Evolutionary conservation across 768 basidiomycete genomes (phyloP), one percentile per base, ranked within the genome.

Genomic region (Lyophyllum shimeji): DNA sequence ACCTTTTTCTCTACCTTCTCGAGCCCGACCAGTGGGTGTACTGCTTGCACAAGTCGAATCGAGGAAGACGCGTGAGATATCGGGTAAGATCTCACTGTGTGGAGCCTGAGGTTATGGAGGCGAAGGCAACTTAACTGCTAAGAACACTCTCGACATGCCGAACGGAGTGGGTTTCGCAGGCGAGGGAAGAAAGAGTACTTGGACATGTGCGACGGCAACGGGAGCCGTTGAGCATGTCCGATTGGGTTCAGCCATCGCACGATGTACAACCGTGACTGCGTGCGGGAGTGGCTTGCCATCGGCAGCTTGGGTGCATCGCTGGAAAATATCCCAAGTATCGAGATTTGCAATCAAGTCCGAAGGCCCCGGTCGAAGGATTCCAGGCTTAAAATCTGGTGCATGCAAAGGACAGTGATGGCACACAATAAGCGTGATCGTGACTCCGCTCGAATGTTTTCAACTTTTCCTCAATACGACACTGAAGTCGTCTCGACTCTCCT

Each of bases 171-270:
- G 17, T 33, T 58, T 15, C 47, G 48, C 25, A 37, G 25, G 29
- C 24, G 15, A n/a, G n/a, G n/a, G 42, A 20, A 24, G 13, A 40
- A 37, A 15, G 20, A 33, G 27, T 23, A 13, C 49, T 8, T 17
- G 33, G 40, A 13, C 0, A 31, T 17, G 20, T 37, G 46, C 62
- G 57, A 58, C 52, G 57, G 55, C 40, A 59, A 42, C 59, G 59
- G 52, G 27, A 37, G 13, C 51, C 39, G 34, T 48, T 52, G 33
- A 17, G 50, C 23, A 44, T 23, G 45, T 56, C 55, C 33, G 46
- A 52, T 46, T 55, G 50, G 50, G 46, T 57, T 60, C 46, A n/a
- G 37, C 29, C 29, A 29, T 18, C 27, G 39, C 18, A 18, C 15
- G 17, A 18, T 18, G 15, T 40, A 7, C 5, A 18, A 18, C 39